These are phyloP conservation scores for Oryza glaberrima DNA, from an alignment of 176 grass and related monocot genomes.

Conservation along the genomic window DNA sequence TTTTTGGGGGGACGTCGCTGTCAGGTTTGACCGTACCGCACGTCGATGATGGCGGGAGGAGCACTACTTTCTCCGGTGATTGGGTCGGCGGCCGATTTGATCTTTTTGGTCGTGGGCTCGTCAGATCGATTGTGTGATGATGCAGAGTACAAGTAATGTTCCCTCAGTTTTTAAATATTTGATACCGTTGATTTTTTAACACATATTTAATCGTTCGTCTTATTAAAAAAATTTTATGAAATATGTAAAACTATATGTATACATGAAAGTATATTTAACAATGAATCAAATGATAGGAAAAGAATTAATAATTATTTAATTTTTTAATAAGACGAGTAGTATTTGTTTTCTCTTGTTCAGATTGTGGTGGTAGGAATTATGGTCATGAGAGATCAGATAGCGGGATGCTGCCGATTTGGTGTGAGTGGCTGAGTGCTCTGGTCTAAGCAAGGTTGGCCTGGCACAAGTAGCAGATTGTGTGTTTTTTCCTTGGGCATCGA, in stretches of 20 bases:
- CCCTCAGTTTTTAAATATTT: too few species aligned
- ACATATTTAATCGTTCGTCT: too few species aligned
- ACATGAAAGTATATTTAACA: too few species aligned
- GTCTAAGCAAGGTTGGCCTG: background rate
- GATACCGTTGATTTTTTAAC: too few species aligned
- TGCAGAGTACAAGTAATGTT: too few species aligned
- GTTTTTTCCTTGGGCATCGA: background rate
- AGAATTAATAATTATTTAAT: too few species aligned
- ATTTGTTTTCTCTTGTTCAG: background rate
- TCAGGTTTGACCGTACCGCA: constrained; percentile 38
- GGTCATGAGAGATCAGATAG: background rate
- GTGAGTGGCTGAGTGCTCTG: background rate
- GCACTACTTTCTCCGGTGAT: constrained; percentile 5
- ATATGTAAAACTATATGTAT: too few species aligned
- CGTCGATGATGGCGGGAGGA: background rate
- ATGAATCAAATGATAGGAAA: too few species aligned
- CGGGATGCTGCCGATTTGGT: background rate
- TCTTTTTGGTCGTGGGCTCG: too few species aligned
- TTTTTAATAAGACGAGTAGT: too few species aligned
- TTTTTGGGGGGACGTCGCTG: constrained; percentile 26
- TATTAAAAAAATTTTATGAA: too few species aligned
- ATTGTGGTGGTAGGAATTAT: background rate
- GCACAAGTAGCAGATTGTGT: background rate
- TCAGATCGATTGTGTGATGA: too few species aligned
- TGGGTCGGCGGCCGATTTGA: constrained; percentile 8